A percentile compares a stretch with the other conserved stretches of the same genome.
Evolutionary conservation across 768 basidiomycete genomes (phyloP).

Genomic region (Atractiella rhizophila): DNA sequence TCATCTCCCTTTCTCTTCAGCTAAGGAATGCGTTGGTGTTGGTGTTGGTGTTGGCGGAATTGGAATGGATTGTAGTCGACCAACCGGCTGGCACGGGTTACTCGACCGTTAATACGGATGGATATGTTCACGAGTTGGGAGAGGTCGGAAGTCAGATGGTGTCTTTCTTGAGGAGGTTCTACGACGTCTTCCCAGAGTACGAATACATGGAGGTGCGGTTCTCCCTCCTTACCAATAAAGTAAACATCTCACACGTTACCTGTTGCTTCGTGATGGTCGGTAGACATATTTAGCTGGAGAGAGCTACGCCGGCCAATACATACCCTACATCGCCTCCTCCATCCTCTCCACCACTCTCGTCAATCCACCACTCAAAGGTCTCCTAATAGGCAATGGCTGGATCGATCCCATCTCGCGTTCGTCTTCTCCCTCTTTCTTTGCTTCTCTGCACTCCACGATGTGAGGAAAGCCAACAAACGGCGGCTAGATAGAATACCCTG

Average conservation of each 20-base stretch:
- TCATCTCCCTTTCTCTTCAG: neutral
- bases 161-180: slow-evolving; percentile 66
- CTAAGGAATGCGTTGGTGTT: slow-evolving; percentile 7
- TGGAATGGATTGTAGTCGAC: slow-evolving; percentile 38
- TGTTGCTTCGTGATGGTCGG: too few relatives aligned
- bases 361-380: slow-evolving; percentile 26
- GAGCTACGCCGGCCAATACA: slow-evolving; percentile 91
- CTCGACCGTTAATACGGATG: slow-evolving; percentile 65
- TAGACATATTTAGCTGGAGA: slow-evolving; percentile 92
- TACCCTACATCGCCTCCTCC: slow-evolving; percentile 64
- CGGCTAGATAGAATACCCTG: slow-evolving; percentile 57
- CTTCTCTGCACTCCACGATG: too few relatives aligned
- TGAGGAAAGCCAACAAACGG: too few relatives aligned
- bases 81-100: slow-evolving; percentile 92
- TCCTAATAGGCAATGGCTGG: slow-evolving; percentile 95
- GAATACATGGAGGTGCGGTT: slow-evolving; percentile 46
- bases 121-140: slow-evolving; percentile 51
- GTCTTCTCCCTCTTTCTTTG: too few relatives aligned
- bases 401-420: too few relatives aligned
- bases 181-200: slow-evolving; percentile 74
- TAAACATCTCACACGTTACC: too few relatives aligned
- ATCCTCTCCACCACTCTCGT: slow-evolving; percentile 8
- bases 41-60: neutral
- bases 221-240: neutral
- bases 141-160: slow-evolving; percentile 56